A percentile compares a stretch with the other conserved stretches of the same genome.
These are phyloP conservation scores for Xylaria sp. DNA, from an alignment of 2,329 filamentous ascomycete species.

Conservation along the genomic window DNA sequence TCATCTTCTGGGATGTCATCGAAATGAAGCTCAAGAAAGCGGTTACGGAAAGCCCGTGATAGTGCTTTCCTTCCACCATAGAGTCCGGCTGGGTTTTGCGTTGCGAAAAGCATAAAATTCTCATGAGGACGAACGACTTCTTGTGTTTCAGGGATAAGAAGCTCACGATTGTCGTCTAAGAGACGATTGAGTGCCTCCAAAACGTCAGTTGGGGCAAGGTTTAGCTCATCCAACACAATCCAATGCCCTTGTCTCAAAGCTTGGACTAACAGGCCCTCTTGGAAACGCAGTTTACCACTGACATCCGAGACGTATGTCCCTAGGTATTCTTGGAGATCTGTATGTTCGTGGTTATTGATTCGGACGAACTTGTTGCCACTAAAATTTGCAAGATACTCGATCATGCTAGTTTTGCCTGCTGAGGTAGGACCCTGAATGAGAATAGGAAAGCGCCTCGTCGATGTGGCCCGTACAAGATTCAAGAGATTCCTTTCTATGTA, in stretches of 20 bases:
- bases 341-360: constrained; percentile 99
- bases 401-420: constrained; percentile 99
- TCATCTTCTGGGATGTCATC: constrained; percentile 98
- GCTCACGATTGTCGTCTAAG: constrained; percentile 94
- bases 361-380: constrained; percentile 97
- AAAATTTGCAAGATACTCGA: constrained; percentile 95
- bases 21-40: constrained; percentile 96
- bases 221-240: constrained; percentile 98
- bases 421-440: constrained; percentile 97
- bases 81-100: constrained; percentile 93
- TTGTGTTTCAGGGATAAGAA: constrained; percentile 96
- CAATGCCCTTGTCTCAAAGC: constrained; percentile 93
- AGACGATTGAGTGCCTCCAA: constrained; percentile 95
- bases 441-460: constrained; percentile 90
- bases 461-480: constrained; percentile 93
- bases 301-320: constrained; percentile 90
- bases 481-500: constrained; percentile 95
- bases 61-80: constrained; percentile 96
- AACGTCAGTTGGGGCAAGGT: constrained; percentile 96
- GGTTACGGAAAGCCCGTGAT: constrained; percentile 93
- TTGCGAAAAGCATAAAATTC: constrained; percentile 98
- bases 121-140: constrained; percentile 91
- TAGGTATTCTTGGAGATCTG: constrained; percentile 96
- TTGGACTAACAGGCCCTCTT: constrained; percentile 93
- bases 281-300: constrained; percentile 87